Percentiles rank a stretch among this genome's conserved stretches.
These are phyloP conservation scores for Rhodotorula paludigena DNA, from an alignment of 768 basidiomycete species.

Conservation along the genomic window DNA sequence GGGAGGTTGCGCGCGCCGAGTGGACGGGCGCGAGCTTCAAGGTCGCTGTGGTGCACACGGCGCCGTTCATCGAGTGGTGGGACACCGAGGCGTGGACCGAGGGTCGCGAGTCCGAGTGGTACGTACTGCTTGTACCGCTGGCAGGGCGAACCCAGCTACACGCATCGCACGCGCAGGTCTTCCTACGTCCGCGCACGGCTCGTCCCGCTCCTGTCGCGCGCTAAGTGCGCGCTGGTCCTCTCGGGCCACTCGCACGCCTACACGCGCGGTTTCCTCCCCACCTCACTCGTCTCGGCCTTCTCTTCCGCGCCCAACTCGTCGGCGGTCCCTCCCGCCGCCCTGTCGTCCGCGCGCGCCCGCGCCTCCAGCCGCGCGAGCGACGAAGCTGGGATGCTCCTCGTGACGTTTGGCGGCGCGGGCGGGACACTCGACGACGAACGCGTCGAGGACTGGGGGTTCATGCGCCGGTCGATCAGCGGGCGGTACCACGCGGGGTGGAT, in stretches of 20 bases:
- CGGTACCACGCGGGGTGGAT: constrained; percentile 26
- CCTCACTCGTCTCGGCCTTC: constrained; percentile 10
- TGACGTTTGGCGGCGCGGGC: constrained; percentile 31
- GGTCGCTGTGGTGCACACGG: constrained; percentile 31
- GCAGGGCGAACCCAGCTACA: no score
- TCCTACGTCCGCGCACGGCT: constrained; percentile 30
- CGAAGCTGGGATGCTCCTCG: constrained; percentile 12
- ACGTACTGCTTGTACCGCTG: not conserved
- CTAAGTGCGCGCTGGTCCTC: constrained; percentile 21
- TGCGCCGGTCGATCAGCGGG: not conserved
- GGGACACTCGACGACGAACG: constrained; percentile 35
- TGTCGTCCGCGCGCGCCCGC: not conserved
- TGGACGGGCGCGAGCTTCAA: constrained; percentile 25
- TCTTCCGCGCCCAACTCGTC: not conserved
- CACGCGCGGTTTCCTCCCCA: constrained; percentile 37
- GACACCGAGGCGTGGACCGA: constrained; percentile 26
- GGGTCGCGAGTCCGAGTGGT: constrained; percentile 31
- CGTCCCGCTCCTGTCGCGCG: constrained; percentile 17
- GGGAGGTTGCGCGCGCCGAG: constrained; percentile 16
- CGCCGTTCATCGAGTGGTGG: constrained; percentile 39
- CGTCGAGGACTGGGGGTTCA: constrained; percentile 35
- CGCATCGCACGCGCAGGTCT: constrained; percentile 17
- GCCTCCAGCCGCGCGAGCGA: constrained; percentile 4
- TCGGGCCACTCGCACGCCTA: constrained; percentile 39
- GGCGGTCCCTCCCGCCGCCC: constrained; percentile 6